Evolutionary conservation across 129 eudicot genomes (phyloP).

Genomic region (Ambrosia trifida): DNA sequence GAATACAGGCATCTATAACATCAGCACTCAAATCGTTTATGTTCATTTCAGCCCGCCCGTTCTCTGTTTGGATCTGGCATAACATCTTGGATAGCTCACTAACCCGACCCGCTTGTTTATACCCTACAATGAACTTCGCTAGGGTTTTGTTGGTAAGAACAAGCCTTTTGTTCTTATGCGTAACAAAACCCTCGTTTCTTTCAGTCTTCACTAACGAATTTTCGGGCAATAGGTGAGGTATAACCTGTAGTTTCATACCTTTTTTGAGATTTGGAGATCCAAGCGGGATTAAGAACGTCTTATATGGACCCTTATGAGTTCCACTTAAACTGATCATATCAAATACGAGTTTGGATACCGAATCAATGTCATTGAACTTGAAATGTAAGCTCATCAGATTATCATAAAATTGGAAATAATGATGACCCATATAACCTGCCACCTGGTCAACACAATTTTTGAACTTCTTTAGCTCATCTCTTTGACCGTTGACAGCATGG

Average conservation of each 20-base stretch:
- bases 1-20: slow-evolving; percentile 70
- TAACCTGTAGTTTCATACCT: slow-evolving; percentile 59
- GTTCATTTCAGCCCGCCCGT: slow-evolving; percentile 20
- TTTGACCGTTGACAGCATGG: slow-evolving; percentile 58
- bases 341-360: slow-evolving; percentile 54
- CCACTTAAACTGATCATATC: slow-evolving; percentile 42
- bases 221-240: slow-evolving; percentile 52
- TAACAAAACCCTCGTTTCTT: slow-evolving; percentile 51
- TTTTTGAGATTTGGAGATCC: slow-evolving; percentile 66
- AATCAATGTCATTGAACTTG: slow-evolving; percentile 64
- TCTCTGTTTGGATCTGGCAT: slow-evolving; percentile 38
- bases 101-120: slow-evolving; percentile 50
- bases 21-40: slow-evolving; percentile 34
- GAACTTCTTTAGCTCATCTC: slow-evolving; percentile 75
- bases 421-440: slow-evolving; percentile 42
- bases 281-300: slow-evolving; percentile 50
- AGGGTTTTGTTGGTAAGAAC: slow-evolving; percentile 58
- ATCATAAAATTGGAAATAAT: slow-evolving; percentile 61
- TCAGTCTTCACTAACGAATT: slow-evolving; percentile 49
- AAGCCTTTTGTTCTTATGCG: slow-evolving; percentile 45
- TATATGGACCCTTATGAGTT: slow-evolving; percentile 35
- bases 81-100: slow-evolving; percentile 59
- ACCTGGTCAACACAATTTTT: slow-evolving; percentile 55
- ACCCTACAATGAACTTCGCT: slow-evolving; percentile 60
- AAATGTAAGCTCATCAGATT: slow-evolving; percentile 66